Percentiles rank a stretch among this genome's conserved stretches.
Evolutionary conservation across 176 grass and related monocot genomes (phyloP).

Genomic region (Bothriochloa decipiens): DNA sequence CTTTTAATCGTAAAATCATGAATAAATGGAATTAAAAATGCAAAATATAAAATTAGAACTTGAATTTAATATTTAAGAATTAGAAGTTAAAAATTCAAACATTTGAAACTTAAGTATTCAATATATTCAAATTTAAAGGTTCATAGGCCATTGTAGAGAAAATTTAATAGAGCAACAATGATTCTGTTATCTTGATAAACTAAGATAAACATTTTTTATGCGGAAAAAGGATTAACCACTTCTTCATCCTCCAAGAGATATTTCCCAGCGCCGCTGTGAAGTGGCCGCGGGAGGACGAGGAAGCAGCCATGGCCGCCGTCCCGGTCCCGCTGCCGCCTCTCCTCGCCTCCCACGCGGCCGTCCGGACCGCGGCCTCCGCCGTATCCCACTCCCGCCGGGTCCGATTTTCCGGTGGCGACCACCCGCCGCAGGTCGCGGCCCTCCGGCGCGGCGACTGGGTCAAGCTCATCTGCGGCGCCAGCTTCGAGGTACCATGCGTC

Average conservation of each 20-base stretch:
- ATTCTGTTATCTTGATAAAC: too few species aligned
- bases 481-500: slow-evolving; percentile 63
- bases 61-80: too few species aligned
- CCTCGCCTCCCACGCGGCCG: slow-evolving; percentile 46
- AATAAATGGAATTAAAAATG: too few species aligned
- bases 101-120: too few species aligned
- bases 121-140: too few species aligned
- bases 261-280: background rate
- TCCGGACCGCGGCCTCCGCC: slow-evolving; percentile 44
- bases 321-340: slow-evolving; percentile 28
- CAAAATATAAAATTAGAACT: too few species aligned
- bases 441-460: slow-evolving; percentile 86
- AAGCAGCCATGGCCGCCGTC: slow-evolving; percentile 51
- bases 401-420: slow-evolving; percentile 6
- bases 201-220: too few species aligned
- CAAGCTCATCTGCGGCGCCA: slow-evolving; percentile 97
- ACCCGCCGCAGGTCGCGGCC: slow-evolving; percentile 58
- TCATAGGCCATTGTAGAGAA: too few species aligned
- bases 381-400: background rate
- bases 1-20: too few species aligned
- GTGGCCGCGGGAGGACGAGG: background rate
- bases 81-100: too few species aligned
- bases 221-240: background rate
- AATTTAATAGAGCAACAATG: too few species aligned
- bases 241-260: background rate